Percentiles rank a stretch among this genome's conserved stretches.
Evolutionary conservation across 2,329 filamentous ascomycete genomes (phyloP).

Genomic region (Emericellopsis cladophorae): DNA sequence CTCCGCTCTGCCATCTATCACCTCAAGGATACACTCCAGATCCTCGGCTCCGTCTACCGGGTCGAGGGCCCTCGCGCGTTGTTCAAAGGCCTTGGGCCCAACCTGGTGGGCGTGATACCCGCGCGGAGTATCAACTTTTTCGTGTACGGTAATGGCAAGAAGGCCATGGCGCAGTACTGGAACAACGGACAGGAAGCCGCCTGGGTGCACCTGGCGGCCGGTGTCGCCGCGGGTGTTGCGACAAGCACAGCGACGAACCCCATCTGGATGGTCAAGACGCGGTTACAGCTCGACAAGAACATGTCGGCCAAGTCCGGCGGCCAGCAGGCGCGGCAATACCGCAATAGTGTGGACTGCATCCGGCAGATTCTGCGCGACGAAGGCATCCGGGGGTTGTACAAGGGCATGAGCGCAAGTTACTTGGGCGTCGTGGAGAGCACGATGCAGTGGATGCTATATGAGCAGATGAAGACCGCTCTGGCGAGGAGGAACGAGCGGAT

Average conservation of each 20-base stretch:
- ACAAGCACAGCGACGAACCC: constrained; percentile 90
- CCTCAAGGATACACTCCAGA: constrained; percentile 75
- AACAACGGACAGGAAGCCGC: constrained; percentile 58
- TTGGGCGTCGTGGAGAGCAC: constrained; percentile 84
- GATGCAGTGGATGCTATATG: constrained; percentile 87
- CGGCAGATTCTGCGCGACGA: constrained; percentile 71
- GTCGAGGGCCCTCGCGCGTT: constrained; percentile 75
- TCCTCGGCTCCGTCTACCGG: constrained; percentile 67
- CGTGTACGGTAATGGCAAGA: constrained; percentile 85
- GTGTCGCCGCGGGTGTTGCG: constrained; percentile 65
- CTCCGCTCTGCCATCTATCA: constrained; percentile 58
- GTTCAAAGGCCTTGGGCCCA: constrained; percentile 88
- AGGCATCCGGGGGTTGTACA: constrained; percentile 72
- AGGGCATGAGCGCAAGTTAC: constrained; percentile 83
- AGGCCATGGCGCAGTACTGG: constrained; percentile 61
- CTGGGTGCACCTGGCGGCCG: constrained; percentile 68
- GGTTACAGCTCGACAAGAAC: constrained; percentile 83
- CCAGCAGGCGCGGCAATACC: constrained; percentile 50
- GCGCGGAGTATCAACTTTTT: constrained; percentile 90
- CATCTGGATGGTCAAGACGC: constrained; percentile 93
- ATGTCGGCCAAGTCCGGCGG: constrained; percentile 44
- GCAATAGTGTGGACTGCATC: constrained; percentile 80
- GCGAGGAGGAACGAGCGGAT: constrained; percentile 48
- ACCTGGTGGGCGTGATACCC: constrained; percentile 79
- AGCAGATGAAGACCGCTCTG: constrained; percentile 75